Evolutionary conservation across 169 alveolate species (phyloP), one percentile per base, ranked within the genome.

Genomic region (Eimeria tenella): DNA sequence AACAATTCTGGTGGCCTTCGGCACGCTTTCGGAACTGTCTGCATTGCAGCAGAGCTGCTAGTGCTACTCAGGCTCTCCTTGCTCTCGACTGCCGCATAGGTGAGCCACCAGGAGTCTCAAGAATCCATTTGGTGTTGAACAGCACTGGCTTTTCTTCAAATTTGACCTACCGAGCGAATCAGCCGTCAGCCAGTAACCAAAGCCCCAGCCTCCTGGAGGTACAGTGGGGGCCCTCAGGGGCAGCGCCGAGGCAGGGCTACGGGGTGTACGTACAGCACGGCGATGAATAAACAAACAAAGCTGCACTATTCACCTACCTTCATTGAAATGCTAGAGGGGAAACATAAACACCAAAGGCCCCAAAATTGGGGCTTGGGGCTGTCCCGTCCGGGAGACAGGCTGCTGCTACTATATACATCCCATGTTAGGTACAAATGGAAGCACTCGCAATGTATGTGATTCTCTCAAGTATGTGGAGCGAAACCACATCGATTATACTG

Each of bases 171-270:
- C 87, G 19, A 60, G 87, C 21, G 71, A 60, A 60, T 79, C 87
- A 79, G 52, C 63, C 11, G 87, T 21, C 56, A 79, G 87, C 68
- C 68, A 65, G 68, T 52, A 56, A 79, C 71, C 53, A 79, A 79
- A 79, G 87, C 87, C 87, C 87, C 87, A 79, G 52, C 50, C 87
- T 31, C 68, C 42, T 4, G 87, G 50, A 53, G 25, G 17, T 49
- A 49, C 71, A 52, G 52, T 56, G 87, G 87, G 87, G 87, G 87
- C 87, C 87, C 87, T 79, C 68, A 19, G 21, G 87, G 68, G 87
- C 71, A 19, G 52, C 71, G 71, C 87, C 25, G 87, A 79, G 71
- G 10, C 68, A 5, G 87, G 25, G 52, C 87, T 10, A 53, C 70
- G n/a, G 68, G 52, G n/a, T 55, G 70, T 53, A 53, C 19, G 87